Evolutionary conservation across 306 rosid species (phyloP).

Genomic region (Pueraria montana): DNA sequence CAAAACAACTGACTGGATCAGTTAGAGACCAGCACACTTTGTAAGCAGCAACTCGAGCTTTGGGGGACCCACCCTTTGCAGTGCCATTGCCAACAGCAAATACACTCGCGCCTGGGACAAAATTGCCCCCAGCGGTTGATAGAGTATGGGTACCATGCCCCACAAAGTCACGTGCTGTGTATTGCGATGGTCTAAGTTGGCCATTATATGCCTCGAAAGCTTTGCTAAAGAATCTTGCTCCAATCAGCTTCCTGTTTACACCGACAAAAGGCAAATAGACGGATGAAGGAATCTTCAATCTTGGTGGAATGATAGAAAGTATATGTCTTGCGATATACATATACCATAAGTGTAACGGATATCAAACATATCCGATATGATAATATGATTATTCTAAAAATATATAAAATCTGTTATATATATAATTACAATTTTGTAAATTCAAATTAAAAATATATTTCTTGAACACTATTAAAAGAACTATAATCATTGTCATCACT

Average conservation of each 20-base stretch:
- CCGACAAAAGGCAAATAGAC: too few relatives aligned
- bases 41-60: slow-evolving; percentile 75
- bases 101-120: slow-evolving; percentile 53
- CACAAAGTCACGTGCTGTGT: slow-evolving; percentile 57
- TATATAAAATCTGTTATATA: too few relatives aligned
- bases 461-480: too few relatives aligned
- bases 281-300: too few relatives aligned
- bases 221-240: slow-evolving; percentile 72
- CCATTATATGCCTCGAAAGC: slow-evolving; percentile 45
- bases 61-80: slow-evolving; percentile 87
- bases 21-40: slow-evolving; percentile 76
- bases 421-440: too few relatives aligned
- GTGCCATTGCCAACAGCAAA: slow-evolving; percentile 75
- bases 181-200: background rate
- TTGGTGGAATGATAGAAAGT: too few relatives aligned
- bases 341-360: too few relatives aligned
- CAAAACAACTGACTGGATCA: slow-evolving; percentile 51
- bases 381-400: too few relatives aligned
- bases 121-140: slow-evolving; percentile 79
- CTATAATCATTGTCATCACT: too few relatives aligned
- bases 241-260: slow-evolving; percentile 78
- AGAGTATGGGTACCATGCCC: slow-evolving; percentile 91
- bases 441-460: too few relatives aligned
- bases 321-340: too few relatives aligned
- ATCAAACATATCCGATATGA: too few relatives aligned